A percentile compares a stretch with the other conserved stretches of the same genome.
These are phyloP conservation scores for Cryptococcus maquisensis DNA, from an alignment of 1,284 basidiomycete species.

Conservation along the genomic window DNA sequence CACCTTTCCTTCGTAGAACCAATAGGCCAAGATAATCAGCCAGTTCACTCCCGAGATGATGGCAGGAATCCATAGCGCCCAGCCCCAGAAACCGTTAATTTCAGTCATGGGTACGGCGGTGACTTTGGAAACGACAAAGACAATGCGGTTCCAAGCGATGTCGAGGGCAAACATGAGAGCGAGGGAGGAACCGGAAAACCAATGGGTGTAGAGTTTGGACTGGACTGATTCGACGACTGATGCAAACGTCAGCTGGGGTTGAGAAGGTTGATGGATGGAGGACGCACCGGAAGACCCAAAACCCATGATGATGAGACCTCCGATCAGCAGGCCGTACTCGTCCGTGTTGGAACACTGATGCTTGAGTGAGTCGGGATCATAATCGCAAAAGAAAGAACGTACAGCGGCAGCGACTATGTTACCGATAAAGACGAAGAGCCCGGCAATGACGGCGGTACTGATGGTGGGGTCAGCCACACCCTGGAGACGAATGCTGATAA, in stretches of 20 bases:
- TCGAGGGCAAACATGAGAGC: conserved; percentile 35
- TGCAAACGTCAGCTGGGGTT: not conserved
- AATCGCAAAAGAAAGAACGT: conserved; percentile 5
- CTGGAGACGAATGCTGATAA: not conserved
- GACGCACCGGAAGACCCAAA: conserved; percentile 26
- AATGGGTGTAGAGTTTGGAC: conserved; percentile 41
- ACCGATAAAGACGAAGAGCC: conserved; percentile 39
- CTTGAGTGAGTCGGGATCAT: conserved; percentile 1
- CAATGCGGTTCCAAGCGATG: conserved; percentile 35
- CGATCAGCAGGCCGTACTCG: conserved; percentile 28
- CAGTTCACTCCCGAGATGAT: conserved; percentile 36
- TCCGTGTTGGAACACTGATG: conserved; percentile 24
- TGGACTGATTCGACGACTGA: conserved; percentile 36
- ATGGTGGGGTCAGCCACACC: not conserved
- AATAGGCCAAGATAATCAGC: conserved; percentile 36
- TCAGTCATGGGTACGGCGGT: conserved; percentile 45
- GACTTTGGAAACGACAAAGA: conserved; percentile 32
- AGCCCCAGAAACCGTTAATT: conserved; percentile 46
- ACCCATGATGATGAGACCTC: conserved; percentile 36
- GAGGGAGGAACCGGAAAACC: conserved; percentile 34
- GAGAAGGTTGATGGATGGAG: not conserved
- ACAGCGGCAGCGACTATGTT: conserved; percentile 35
- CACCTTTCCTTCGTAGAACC: conserved; percentile 33
- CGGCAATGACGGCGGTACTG: conserved; percentile 33
- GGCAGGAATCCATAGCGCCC: conserved; percentile 47